Base-by-base conservation (phyloP, 2,329 filamentous ascomycete species). In the Pyrenophora graminea region DNA sequence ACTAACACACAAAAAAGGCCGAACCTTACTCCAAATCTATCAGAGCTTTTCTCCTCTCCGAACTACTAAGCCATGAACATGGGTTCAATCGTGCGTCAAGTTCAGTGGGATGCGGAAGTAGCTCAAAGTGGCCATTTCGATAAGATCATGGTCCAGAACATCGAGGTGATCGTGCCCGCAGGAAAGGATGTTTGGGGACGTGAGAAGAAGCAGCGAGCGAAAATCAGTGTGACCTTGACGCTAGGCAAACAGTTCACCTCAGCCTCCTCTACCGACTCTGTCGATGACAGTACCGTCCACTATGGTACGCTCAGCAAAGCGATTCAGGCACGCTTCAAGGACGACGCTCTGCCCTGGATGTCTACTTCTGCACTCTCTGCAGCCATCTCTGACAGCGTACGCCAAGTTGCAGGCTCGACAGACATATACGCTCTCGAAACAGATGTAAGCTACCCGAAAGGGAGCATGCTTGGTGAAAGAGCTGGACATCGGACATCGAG, bases 231-330 rank as follows among this genome's bases (percentile, higher is more conserved):
- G 30, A 78, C 80, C 17, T 77, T 90, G 3, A 79, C 77, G 3
- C 79, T 91, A 53, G 69, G 73, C 12, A 66, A 74, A 6, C 70
- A 79, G 0, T 90, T 91, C 64, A 75, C 74, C 40, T 77, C 80
- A 0, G 83, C 86, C 1, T 84, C 85, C 0, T 63, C 77, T 1
- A 71, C 72, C 4, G 89, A 92, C 73, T 74, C 75, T 7, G 80
- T 92, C 30, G 81, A 84, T 39, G 71, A 73, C n/a, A 88, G 88
- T 66, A 91, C 89, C 2, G 83, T 91, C 19, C 87, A 92, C 74
- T 92, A 92, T 64, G 88, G 89, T 2, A 79, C 76, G 8, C 77
- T 91, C 12, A 86, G 84, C 74, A 90, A 91, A 73, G 77, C 79
- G 0, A 77, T 91, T 12, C 74, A 87, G 27, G 70, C 72, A 19